phyloP scores from a whole-genome alignment of 192 early-diverging fungal genomes.

The Linnemannia schmuckeri region DNA sequence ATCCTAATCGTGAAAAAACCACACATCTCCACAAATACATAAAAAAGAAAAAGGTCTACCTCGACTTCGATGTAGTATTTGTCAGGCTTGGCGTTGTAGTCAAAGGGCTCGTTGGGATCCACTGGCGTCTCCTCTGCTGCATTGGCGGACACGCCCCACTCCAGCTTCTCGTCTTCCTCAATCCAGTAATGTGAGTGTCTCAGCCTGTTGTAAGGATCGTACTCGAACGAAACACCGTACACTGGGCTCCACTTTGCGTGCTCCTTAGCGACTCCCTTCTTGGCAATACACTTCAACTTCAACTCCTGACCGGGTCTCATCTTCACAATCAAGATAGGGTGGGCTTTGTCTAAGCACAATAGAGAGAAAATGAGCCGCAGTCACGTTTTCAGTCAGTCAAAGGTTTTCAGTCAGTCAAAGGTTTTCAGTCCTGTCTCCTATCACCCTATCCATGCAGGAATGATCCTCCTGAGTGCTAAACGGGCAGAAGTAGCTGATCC shows the following conservation, averaged over 20 bases:
- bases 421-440: neutral
- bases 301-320: constrained; percentile 94
- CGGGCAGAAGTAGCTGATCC: constrained; percentile 19
- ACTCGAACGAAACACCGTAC: constrained; percentile 92
- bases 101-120: constrained; percentile 71
- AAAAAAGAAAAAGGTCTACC: constrained; percentile 40
- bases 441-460: neutral
- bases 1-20: neutral
- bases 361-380: neutral
- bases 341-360: constrained; percentile 21
- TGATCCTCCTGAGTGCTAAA: neutral
- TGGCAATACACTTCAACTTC: constrained; percentile 91
- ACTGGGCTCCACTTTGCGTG: constrained; percentile 98
- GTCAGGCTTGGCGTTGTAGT: constrained; percentile 85
- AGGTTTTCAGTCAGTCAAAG: neutral
- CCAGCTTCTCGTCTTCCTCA: constrained; percentile 84
- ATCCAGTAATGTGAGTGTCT: constrained; percentile 94
- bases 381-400: neutral
- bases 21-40: neutral
- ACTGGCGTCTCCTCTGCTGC: constrained; percentile 71
- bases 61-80: constrained; percentile 84
- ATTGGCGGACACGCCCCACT: constrained; percentile 81
- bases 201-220: constrained; percentile 96
- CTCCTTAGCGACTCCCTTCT: constrained; percentile 98
- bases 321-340: constrained; percentile 82